A percentile compares a stretch with the other conserved stretches of the same genome.
Evolutionary conservation across 1,139 yeast species (phyloP).

Genomic region (Pichia sp.): DNA sequence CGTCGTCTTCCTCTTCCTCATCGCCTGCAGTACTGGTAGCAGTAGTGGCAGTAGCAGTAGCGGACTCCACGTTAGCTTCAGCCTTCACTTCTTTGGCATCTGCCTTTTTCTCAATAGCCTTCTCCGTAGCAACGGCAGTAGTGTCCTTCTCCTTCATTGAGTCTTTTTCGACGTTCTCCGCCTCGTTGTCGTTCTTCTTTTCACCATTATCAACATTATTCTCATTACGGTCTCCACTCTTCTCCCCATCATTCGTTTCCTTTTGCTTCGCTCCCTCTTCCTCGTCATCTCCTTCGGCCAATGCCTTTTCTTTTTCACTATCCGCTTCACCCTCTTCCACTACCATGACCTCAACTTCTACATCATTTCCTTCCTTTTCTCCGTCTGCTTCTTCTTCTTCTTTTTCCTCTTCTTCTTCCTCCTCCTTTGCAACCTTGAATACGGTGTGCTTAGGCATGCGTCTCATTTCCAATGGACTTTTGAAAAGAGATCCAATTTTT

Average conservation of each 20-base stretch:
- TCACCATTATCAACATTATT: slow-evolving; percentile 5
- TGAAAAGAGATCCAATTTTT: slow-evolving; percentile 82
- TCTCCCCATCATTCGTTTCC: slow-evolving; percentile 3
- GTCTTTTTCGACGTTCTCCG: neutral
- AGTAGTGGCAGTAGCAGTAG: too few species aligned
- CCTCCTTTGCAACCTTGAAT: slow-evolving; percentile 38
- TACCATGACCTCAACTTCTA: neutral
- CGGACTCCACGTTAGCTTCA: slow-evolving; percentile 35
- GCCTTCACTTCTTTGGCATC: slow-evolving; percentile 37
- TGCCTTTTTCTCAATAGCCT: neutral
- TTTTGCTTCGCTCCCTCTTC: neutral
- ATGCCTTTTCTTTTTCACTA: slow-evolving; percentile 2
- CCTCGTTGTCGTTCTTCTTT: slow-evolving; percentile 2
- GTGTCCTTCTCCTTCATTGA: slow-evolving; percentile 13
- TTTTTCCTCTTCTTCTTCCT: too few species aligned
- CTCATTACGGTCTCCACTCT: neutral
- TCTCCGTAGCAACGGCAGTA: neutral
- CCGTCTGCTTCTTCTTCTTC: slow-evolving; percentile 2
- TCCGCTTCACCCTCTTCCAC: slow-evolving; percentile 6
- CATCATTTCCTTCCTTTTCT: slow-evolving; percentile 1
- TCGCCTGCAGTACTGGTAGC: neutral
- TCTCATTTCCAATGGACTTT: slow-evolving; percentile 61
- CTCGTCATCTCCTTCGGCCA: neutral
- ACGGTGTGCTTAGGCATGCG: slow-evolving; percentile 67
- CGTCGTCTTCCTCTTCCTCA: slow-evolving; percentile 1